Percentiles rank a stretch among this genome's conserved stretches.
phyloP scores from a whole-genome alignment of 2,329 filamentous ascomycete species.

The Aspergillus sclerotialis region DNA sequence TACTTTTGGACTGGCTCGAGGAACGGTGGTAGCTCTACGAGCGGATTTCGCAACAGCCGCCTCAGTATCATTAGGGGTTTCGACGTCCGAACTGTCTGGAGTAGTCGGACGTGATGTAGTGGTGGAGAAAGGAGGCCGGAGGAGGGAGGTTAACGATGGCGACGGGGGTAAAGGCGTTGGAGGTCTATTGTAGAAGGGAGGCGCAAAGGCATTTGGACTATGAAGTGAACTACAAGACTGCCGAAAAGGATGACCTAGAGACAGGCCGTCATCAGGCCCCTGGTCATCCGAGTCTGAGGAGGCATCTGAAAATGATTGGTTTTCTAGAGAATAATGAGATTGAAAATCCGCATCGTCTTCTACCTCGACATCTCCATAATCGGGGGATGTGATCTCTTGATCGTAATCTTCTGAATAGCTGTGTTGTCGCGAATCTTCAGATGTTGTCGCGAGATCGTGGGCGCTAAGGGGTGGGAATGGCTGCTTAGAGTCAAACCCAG shows the following conservation, averaged over 20 bases:
- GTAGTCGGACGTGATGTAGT: conserved; percentile 83
- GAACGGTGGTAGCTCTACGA: conserved; percentile 57
- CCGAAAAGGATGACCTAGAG: conserved; percentile 31
- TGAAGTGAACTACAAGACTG: conserved; percentile 36
- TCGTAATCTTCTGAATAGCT: conserved; percentile 20
- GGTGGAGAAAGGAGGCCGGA: conserved; percentile 61
- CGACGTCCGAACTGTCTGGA: conserved; percentile 83
- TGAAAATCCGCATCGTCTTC: conserved; percentile 40
- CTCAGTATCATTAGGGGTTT: conserved; percentile 56
- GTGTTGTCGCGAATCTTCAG: conserved; percentile 7
- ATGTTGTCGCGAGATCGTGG: conserved; percentile 15
- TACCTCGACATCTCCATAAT: conserved; percentile 22
- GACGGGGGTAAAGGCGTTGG: conserved; percentile 90
- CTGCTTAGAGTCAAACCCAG: conserved; percentile 24
- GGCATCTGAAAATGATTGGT: conserved; percentile 30
- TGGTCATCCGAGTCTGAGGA: conserved; percentile 26
- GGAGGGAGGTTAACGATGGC: conserved; percentile 82
- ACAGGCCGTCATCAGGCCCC: conserved; percentile 21
- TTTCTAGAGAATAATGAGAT: conserved; percentile 38
- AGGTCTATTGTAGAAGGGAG: conserved; percentile 96
- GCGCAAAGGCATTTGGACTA: conserved; percentile 51
- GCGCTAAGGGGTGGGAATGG: conserved; percentile 25
- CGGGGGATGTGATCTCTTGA: conserved; percentile 20
- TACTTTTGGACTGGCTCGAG: conserved; percentile 81
- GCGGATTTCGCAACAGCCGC: conserved; percentile 55